Evolutionary conservation across 2,329 filamentous ascomycete genomes (phyloP).

Genomic region (Alternaria infectoria): DNA sequence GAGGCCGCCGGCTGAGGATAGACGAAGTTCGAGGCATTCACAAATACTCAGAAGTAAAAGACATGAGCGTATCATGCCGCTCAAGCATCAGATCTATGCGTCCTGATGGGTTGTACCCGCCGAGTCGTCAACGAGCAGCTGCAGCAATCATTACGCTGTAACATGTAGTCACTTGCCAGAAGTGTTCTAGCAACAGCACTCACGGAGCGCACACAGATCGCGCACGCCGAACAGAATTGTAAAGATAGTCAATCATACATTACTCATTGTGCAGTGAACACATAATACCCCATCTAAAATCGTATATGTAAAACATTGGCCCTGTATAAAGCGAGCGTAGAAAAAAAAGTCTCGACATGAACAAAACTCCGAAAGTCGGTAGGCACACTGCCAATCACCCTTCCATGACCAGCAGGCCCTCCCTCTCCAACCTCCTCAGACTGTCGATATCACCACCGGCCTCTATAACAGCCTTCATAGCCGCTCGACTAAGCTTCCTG

Average conservation of each 20-base stretch:
- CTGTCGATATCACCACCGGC: constrained; percentile 69
- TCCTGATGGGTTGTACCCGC: neutral
- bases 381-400: neutral
- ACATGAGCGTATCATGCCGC: neutral
- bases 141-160: neutral
- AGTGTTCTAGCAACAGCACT: neutral
- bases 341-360: neutral
- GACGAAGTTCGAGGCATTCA: neutral
- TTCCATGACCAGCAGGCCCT: constrained; percentile 46
- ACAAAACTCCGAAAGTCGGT: neutral
- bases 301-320: neutral
- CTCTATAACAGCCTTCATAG: constrained; percentile 71
- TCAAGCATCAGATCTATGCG: neutral
- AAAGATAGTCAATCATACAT: constrained; percentile 4
- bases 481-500: constrained; percentile 70
- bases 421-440: constrained; percentile 52
- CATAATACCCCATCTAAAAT: constrained; percentile 13
- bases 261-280: constrained; percentile 15
- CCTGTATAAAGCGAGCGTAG: neutral
- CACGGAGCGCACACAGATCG: neutral
- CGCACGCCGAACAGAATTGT: neutral
- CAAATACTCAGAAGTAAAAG: neutral
- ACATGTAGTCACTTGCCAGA: neutral
- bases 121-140: neutral
- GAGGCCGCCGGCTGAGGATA: constrained; percentile 28